A percentile compares a stretch with the other conserved stretches of the same genome.
phyloP scores from a whole-genome alignment of 768 basidiomycete genomes.

The Punctularia strigosozonata region DNA sequence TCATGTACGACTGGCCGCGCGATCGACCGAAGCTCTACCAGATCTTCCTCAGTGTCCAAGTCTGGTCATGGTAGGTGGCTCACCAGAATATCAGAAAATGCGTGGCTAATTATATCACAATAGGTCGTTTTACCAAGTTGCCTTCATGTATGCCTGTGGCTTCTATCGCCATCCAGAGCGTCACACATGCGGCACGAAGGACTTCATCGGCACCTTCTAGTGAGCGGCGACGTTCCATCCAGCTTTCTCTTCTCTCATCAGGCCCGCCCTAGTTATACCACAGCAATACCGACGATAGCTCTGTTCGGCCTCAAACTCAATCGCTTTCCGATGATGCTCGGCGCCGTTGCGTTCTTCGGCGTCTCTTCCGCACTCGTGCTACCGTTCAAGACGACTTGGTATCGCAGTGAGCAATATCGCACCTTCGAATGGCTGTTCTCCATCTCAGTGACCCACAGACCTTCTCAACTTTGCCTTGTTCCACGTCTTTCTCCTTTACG shows the following conservation, averaged over 20 bases:
- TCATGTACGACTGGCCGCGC: slow-evolving; percentile 64
- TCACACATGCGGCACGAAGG: slow-evolving; percentile 32
- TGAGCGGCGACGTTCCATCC: slow-evolving; percentile 10
- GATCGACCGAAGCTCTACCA: slow-evolving; percentile 52
- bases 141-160: slow-evolving; percentile 28
- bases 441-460: slow-evolving; percentile 21
- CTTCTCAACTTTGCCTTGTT: slow-evolving; percentile 68
- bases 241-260: background rate
- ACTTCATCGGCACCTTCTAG: slow-evolving; percentile 27
- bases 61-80: slow-evolving; percentile 52
- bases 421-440: slow-evolving; percentile 4
- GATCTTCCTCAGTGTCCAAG: slow-evolving; percentile 37
- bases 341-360: slow-evolving; percentile 43
- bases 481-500: slow-evolving; percentile 73
- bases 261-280: slow-evolving; percentile 15
- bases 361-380: slow-evolving; percentile 23
- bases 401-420: slow-evolving; percentile 22
- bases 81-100: no score
- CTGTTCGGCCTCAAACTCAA: slow-evolving; percentile 61
- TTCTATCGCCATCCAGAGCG: slow-evolving; percentile 20
- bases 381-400: slow-evolving; percentile 24
- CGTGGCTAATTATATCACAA: background rate
- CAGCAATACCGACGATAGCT: slow-evolving; percentile 46
- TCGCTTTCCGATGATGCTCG: slow-evolving; percentile 52
- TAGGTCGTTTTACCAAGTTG: slow-evolving; percentile 6